Evolutionary conservation across 257 asterid genomes (phyloP).

Genomic region (Solanum appendiculatum): DNA sequence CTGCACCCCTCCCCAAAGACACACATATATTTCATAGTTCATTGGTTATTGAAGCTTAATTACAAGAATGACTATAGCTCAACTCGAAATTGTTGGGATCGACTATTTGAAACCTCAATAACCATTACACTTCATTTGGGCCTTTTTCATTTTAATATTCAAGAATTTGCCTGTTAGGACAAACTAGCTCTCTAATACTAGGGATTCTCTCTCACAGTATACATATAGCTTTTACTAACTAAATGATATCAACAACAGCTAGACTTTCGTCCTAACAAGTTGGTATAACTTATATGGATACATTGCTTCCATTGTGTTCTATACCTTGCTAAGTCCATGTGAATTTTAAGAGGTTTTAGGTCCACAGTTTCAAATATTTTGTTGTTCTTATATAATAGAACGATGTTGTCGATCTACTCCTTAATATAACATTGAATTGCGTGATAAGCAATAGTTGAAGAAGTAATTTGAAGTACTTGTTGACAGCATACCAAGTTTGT

Average conservation of each 20-base stretch:
- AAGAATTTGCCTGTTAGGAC: neutral
- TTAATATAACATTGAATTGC: neutral
- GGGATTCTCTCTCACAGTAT: neutral
- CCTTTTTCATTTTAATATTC: neutral
- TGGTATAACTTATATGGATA: neutral
- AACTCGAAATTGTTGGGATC: neutral
- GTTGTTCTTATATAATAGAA: neutral
- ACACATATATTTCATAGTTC: neutral
- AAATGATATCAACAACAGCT: neutral
- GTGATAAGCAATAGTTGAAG: neutral
- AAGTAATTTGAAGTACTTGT: neutral
- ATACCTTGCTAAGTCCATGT: neutral
- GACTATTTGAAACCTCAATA: neutral
- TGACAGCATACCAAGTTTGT: neutral
- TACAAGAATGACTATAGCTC: neutral
- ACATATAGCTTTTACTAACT: neutral
- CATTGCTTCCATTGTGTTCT: neutral
- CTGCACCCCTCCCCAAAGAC: neutral
- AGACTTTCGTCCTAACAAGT: neutral
- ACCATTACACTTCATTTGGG: neutral
- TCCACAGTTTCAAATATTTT: neutral
- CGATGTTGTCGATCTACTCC: neutral
- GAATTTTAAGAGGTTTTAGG: neutral
- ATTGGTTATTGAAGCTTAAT: neutral
- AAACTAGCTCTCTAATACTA: neutral